A percentile compares a stretch with the other conserved stretches of the same genome.
phyloP scores from a whole-genome alignment of 2,329 filamentous ascomycete genomes.

The Aschersonia sp. region DNA sequence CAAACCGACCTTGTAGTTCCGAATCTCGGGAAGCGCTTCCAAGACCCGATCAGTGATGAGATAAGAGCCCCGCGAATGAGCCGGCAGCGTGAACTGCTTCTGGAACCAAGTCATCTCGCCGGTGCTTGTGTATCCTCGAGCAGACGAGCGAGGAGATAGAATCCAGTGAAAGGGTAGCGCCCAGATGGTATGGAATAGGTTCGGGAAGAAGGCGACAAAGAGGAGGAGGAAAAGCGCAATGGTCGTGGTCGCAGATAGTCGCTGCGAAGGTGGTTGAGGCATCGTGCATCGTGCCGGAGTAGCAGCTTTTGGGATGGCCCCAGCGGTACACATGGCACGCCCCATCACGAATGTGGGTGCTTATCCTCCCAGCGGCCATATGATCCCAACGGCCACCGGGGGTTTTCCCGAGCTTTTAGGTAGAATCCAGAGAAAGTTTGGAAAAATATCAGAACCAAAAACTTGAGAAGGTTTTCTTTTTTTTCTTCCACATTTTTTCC shows the following conservation, averaged over 20 bases:
- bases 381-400: no score
- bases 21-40: constrained; percentile 62
- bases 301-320: no score
- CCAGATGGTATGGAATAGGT: constrained; percentile 36
- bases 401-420: no score
- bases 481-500: no score
- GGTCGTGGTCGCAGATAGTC: constrained; percentile 23
- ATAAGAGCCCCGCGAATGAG: constrained; percentile 70
- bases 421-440: no score
- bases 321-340: no score
- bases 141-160: constrained; percentile 15
- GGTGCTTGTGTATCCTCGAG: constrained; percentile 15
- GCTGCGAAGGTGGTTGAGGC: constrained; percentile 6
- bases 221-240: constrained; percentile 32
- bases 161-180: constrained; percentile 30
- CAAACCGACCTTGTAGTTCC: constrained; percentile 69
- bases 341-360: no score
- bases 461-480: no score
- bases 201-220: constrained; percentile 36
- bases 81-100: constrained; percentile 68
- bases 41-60: constrained; percentile 70
- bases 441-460: no score
- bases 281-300: not conserved
- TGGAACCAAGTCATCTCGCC: constrained; percentile 62
- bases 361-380: no score